Conservation (phyloP, 2,329 filamentous ascomycete genomes). For the Thermothelomyces thermophilus region DNA sequence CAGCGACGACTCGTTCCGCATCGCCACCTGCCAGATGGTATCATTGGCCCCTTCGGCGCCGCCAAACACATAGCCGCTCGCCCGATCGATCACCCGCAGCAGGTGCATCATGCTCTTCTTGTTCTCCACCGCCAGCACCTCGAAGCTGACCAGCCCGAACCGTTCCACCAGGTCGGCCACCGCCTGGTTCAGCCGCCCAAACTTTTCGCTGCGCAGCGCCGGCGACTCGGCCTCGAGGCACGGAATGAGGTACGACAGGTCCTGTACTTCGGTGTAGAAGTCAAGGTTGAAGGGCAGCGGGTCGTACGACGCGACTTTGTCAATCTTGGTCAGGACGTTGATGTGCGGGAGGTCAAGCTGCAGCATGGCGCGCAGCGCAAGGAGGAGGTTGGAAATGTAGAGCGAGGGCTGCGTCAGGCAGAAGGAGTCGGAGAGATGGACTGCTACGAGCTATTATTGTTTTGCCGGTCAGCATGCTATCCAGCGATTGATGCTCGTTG, state of each 20-base stretch:
- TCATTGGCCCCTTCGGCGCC: slow-evolving; percentile 88
- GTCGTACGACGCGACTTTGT: slow-evolving; percentile 81
- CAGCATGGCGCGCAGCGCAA: slow-evolving; percentile 92
- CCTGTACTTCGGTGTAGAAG: slow-evolving; percentile 95
- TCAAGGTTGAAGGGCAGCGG: slow-evolving; percentile 91
- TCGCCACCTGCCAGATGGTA: slow-evolving; percentile 93
- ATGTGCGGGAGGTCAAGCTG: slow-evolving; percentile 96
- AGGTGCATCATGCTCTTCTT: slow-evolving; percentile 95
- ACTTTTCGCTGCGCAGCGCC: slow-evolving; percentile 64
- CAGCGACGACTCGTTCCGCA: slow-evolving; percentile 66
- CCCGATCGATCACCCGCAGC: slow-evolving; percentile 81
- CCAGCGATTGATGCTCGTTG: too few species aligned
- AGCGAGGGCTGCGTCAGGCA: slow-evolving; percentile 88
- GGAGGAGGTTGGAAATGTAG: slow-evolving; percentile 88
- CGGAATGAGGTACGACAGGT: slow-evolving; percentile 77
- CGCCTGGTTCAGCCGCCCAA: slow-evolving; percentile 75
- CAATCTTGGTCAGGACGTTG: slow-evolving; percentile 96
- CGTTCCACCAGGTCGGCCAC: slow-evolving; percentile 82
- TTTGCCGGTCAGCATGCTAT: slow-evolving; percentile 28
- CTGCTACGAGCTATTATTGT: slow-evolving; percentile 67
- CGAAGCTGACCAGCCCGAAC: slow-evolving; percentile 84
- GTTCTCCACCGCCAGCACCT: slow-evolving; percentile 92
- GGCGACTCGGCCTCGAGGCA: slow-evolving; percentile 73
- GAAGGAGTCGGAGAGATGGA: slow-evolving; percentile 92
- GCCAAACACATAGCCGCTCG: slow-evolving; percentile 88